phyloP scores from a whole-genome alignment of 2,329 filamentous ascomycete species.

The Gremmenia infestans region DNA sequence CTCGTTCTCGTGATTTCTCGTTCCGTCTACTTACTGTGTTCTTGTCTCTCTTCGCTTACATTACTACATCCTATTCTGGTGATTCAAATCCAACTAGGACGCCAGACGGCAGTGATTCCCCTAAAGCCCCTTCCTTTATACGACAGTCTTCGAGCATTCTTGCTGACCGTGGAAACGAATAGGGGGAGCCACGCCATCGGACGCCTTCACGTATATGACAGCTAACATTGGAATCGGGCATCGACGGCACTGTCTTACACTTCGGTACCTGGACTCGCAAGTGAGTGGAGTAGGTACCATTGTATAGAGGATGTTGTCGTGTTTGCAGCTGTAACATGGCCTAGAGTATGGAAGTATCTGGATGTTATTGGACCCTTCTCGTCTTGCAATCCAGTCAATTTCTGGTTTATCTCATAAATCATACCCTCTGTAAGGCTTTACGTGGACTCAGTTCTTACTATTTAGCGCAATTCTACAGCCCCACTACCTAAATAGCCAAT shows the following conservation, averaged over 20 bases:
- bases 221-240: slow-evolving; percentile 45
- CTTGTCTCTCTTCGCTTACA: neutral
- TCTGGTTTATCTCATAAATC: too few relatives aligned
- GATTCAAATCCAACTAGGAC: slow-evolving; percentile 48
- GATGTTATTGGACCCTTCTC: too few relatives aligned
- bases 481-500: too few relatives aligned
- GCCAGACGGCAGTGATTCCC: slow-evolving; percentile 46
- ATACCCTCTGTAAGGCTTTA: too few relatives aligned
- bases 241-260: slow-evolving; percentile 49
- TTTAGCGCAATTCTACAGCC: too few relatives aligned
- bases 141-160: neutral
- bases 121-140: too few relatives aligned
- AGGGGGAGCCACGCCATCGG: slow-evolving; percentile 49
- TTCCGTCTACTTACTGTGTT: neutral
- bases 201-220: slow-evolving; percentile 46
- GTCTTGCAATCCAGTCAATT: too few relatives aligned
- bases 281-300: slow-evolving; percentile 14
- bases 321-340: too few relatives aligned
- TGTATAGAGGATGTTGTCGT: too few relatives aligned
- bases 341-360: too few relatives aligned
- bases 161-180: neutral
- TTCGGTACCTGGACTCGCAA: slow-evolving; percentile 41
- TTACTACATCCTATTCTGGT: neutral
- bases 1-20: too few relatives aligned
- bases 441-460: too few relatives aligned